Evolutionary conservation across 116 monocot species (phyloP).

Genomic region (Trichopus zeylanicus): DNA sequence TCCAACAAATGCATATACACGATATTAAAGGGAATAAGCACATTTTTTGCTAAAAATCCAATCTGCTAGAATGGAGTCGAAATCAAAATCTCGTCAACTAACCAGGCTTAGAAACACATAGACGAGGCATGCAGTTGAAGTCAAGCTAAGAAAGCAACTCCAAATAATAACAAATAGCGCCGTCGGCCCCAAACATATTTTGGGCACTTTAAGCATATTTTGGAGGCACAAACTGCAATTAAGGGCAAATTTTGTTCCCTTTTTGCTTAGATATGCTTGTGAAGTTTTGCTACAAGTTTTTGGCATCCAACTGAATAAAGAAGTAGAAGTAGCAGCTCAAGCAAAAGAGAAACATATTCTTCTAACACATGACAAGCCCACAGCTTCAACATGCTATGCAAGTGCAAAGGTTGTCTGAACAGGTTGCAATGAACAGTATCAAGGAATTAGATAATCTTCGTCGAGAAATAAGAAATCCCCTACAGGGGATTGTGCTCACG

Average conservation of each 20-base stretch:
- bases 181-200: constrained; percentile 51
- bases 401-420: constrained; percentile 49
- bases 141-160: constrained; percentile 75
- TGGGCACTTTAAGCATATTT: too few relatives aligned
- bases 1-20: not conserved
- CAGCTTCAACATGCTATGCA: constrained; percentile 62
- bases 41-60: not conserved
- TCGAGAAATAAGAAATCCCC: constrained; percentile 57
- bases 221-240: too few relatives aligned
- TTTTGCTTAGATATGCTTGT: too few relatives aligned
- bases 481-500: constrained; percentile 60
- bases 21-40: not conserved
- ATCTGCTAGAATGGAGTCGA: not conserved
- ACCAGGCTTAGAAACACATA: constrained; percentile 73
- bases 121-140: constrained; percentile 42
- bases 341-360: too few relatives aligned
- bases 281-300: too few relatives aligned
- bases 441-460: constrained; percentile 53
- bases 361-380: constrained; percentile 56
- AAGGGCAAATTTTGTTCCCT: too few relatives aligned
- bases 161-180: constrained; percentile 66
- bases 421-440: constrained; percentile 40
- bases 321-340: too few relatives aligned
- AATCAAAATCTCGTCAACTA: constrained; percentile 9
- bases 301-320: too few relatives aligned